Percentiles rank a stretch among this genome's conserved stretches.
Evolutionary conservation across 352 stramenopile species (phyloP).

Genomic region (Globisporangium uncinulatum): DNA sequence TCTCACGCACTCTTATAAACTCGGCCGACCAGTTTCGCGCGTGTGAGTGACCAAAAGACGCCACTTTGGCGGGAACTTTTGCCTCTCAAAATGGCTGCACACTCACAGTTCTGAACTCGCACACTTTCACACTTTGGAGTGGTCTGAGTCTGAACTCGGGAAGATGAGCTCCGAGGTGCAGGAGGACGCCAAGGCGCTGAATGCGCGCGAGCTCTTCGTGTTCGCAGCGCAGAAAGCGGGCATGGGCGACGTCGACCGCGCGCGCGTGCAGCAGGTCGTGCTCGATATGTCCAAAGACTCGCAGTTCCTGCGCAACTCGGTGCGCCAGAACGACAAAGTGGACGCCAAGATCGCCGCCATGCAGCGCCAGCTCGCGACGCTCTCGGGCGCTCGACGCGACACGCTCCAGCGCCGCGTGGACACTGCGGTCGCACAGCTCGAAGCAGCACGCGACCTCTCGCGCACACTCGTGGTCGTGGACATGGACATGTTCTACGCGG

Average conservation of each 20-base stretch:
- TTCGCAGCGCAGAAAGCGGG: slow-evolving; percentile 85
- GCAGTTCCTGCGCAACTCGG: slow-evolving; percentile 89
- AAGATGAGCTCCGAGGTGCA: not conserved
- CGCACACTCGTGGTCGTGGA: slow-evolving; percentile 89
- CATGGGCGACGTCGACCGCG: slow-evolving; percentile 86
- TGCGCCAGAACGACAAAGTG: slow-evolving; percentile 85
- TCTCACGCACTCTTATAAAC: no score
- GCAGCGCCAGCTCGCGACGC: slow-evolving; percentile 43
- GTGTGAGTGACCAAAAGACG: not conserved
- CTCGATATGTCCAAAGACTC: slow-evolving; percentile 94
- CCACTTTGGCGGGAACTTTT: not conserved
- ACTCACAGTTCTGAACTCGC: not conserved
- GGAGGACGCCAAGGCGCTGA: not conserved
- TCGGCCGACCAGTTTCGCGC: no score
- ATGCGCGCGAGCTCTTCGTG: slow-evolving; percentile 57
- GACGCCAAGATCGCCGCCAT: slow-evolving; percentile 79
- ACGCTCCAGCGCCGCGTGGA: slow-evolving; percentile 37
- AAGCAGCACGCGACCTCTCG: slow-evolving; percentile 46
- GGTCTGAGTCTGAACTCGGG: not conserved
- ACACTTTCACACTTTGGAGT: no score
- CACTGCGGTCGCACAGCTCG: slow-evolving; percentile 38
- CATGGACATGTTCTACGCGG: slow-evolving; percentile 98
- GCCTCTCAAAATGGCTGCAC: no score
- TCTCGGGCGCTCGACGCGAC: slow-evolving; percentile 33
- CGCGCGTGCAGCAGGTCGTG: slow-evolving; percentile 90